phyloP scores from a whole-genome alignment of 495 filamentous ascomycete species.

The Aspergillus indologenus region DNA sequence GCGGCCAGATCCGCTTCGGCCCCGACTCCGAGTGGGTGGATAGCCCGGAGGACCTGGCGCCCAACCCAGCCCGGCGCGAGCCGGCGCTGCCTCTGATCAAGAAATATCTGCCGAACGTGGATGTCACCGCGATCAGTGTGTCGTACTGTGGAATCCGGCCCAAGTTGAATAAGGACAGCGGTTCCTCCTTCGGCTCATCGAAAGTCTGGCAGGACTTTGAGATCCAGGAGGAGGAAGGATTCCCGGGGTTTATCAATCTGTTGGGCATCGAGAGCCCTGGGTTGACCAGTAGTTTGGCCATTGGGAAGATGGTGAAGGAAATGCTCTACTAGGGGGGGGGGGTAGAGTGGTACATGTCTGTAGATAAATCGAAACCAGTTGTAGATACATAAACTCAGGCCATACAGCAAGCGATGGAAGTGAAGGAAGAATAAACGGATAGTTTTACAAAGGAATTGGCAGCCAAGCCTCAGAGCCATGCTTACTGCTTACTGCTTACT shows the following conservation, averaged over 20 bases:
- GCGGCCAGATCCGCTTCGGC: conserved; percentile 82
- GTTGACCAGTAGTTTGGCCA: conserved; percentile 83
- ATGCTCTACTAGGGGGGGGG: conserved; percentile 69
- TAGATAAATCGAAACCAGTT: too few species aligned
- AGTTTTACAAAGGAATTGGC: too few species aligned
- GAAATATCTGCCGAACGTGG: conserved; percentile 72
- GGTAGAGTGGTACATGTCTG: too few species aligned
- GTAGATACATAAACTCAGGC: too few species aligned
- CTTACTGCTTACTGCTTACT: too few species aligned
- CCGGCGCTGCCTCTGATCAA: conserved; percentile 70
- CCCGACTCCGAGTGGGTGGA: conserved; percentile 94
- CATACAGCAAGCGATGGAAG: too few species aligned
- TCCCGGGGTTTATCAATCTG: conserved; percentile 84
- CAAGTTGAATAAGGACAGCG: conserved; percentile 65
- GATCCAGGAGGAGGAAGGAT: conserved; percentile 77
- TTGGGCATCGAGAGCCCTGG: conserved; percentile 95
- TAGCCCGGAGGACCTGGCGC: conserved; percentile 53
- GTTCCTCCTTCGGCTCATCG: conserved; percentile 46
- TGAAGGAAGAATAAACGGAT: too few species aligned
- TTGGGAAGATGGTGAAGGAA: conserved; percentile 75
- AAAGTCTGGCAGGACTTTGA: conserved; percentile 81
- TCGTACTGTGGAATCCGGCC: conserved; percentile 93
- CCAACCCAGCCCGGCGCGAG: conserved; percentile 55
- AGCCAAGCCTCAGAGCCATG: too few species aligned
- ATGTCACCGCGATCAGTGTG: conserved; percentile 60